Base-by-base conservation (phyloP, 1,284 basidiomycete genomes). In the Ceratobasidium sp. region DNA sequence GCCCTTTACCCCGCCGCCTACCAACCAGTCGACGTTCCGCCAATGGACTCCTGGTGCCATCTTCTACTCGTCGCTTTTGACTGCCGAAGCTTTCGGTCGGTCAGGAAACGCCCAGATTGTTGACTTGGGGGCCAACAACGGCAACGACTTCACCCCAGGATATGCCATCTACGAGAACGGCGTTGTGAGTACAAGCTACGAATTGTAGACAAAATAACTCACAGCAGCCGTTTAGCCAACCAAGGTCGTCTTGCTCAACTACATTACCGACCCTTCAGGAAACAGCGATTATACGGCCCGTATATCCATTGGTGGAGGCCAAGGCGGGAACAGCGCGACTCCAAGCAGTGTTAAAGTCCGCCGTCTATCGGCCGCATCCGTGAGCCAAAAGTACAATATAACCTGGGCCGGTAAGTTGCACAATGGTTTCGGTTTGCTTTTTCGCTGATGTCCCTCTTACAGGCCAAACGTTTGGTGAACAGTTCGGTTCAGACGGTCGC, bases 141-240 rank as follows among this genome's bases (percentile, higher is more conserved):
- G 82, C 21, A 81, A 83, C 58, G 79, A 82, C 18, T 87, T 82
- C 76, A 90, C 88, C 8, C 91, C 91, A 0, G 88, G 85, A 2
- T 94, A 93, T 78, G 89, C 85, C 1, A 84, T 94, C 43, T 93
- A 92, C 79, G 87, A 90, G 78, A 81, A 85, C 72, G 86, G 85
- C 8, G 80, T 78, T 55, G 55, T 70, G 41, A 57, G 65, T 70
- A 28, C 46, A 9, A 12, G 32, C 18, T 2, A 21, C 9, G 43
- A 23, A 21, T 28, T 81, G 82, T 32, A 59, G 45, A 14, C 0
- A 61, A 72, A 75, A 79, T 71, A 79, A 79, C 45, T 73, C 43
- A 60, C 46, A 50, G 1, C 36, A 28, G 26, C 32, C 23, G 23
- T 45, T 21, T 21, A 70, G 65, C 86, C 89, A 1, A 83, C 82